Evolutionary conservation across 1,284 basidiomycete species (phyloP), one percentile per base, ranked within the genome.

Genomic region (Limonomyces culmigenus): DNA sequence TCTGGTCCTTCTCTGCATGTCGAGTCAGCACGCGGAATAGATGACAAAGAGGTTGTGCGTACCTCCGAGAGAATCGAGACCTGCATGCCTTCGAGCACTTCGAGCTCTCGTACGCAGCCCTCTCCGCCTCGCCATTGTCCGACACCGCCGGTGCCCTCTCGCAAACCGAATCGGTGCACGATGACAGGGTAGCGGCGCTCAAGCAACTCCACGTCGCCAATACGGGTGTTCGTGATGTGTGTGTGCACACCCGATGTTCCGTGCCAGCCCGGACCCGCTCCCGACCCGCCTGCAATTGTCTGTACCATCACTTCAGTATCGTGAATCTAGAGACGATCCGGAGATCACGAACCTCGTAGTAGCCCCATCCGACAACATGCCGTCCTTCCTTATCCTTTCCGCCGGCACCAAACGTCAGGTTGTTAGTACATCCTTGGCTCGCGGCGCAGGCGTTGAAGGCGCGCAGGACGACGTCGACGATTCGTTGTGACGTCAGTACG

Each of bases 391-490:
- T 71, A 50, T 85, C 77, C 53, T 89, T 89, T 4, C 88, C 88
- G 16, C 86, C 88, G 0, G 74, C 64, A 10, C 88, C 88, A 49
- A 96, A 97, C 0, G 92, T 96, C 32, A 97, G 59, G 51, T 91
- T 93, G 51, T 89, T 89, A 33, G 86, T 89, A 48, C 86, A 88
- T 4, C 93, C 93, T 54, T 97, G 93, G 47, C 81, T 87, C 0
- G 91, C 93, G 8, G 92, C 88, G 36, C 79, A 85, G 0, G 88
- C 89, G 42, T 84, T 69, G 63, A 98, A 97, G 0, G 93, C 92
- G 49, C 81, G 85, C 38, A 97, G 62, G 10, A 97, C 87, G 1
- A 96, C 88, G 48, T 97, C 93, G 0, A 93, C 91, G 35, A 96
- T 88, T 10, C 93, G 68, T 53, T 97, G 92, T 14, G 78, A 84